Conservation (phyloP, 495 filamentous ascomycete genomes). For the Hypoxylon crocopeplum region DNA sequence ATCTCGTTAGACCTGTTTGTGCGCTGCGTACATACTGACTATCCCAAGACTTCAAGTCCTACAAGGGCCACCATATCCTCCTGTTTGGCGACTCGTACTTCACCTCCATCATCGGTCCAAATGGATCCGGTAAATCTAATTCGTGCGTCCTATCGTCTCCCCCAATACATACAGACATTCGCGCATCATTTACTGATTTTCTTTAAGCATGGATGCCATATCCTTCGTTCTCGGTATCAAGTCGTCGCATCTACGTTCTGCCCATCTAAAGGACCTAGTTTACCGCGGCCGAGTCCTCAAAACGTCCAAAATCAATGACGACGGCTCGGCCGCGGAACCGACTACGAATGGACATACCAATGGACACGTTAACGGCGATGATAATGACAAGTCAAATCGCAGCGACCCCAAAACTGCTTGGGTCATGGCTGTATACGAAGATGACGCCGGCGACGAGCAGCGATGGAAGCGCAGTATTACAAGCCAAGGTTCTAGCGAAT, state of each 20-base stretch:
- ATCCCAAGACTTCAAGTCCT: conserved; percentile 93
- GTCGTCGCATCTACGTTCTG: conserved; percentile 92
- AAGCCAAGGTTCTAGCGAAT: conserved; percentile 86
- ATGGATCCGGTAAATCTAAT: conserved; percentile 99
- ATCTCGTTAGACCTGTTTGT: conserved; percentile 4
- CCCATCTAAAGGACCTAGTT: conserved; percentile 92
- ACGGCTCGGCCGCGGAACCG: conserved; percentile 72
- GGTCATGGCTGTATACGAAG: conserved; percentile 99
- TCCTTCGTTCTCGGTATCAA: conserved; percentile 99
- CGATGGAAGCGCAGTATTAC: conserved; percentile 96
- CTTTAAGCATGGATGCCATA: conserved; percentile 94
- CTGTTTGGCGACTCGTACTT: conserved; percentile 99
- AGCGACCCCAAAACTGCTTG: conserved; percentile 89
- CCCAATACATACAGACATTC: background rate
- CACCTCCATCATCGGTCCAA: conserved; percentile 98
- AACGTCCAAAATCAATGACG: conserved; percentile 87
- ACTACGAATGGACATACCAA: conserved; percentile 62
- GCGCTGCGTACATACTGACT: conserved; percentile 39
- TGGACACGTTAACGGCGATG: conserved; percentile 60
- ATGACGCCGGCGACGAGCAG: conserved; percentile 94
- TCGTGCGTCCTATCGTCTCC: conserved; percentile 67
- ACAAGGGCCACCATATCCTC: conserved; percentile 91
- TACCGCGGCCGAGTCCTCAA: conserved; percentile 95
- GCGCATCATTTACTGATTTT: conserved; percentile 6
- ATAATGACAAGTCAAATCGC: conserved; percentile 62